These are phyloP conservation scores for Rosa multiflora DNA, from an alignment of 306 rosid species.

Conservation along the genomic window DNA sequence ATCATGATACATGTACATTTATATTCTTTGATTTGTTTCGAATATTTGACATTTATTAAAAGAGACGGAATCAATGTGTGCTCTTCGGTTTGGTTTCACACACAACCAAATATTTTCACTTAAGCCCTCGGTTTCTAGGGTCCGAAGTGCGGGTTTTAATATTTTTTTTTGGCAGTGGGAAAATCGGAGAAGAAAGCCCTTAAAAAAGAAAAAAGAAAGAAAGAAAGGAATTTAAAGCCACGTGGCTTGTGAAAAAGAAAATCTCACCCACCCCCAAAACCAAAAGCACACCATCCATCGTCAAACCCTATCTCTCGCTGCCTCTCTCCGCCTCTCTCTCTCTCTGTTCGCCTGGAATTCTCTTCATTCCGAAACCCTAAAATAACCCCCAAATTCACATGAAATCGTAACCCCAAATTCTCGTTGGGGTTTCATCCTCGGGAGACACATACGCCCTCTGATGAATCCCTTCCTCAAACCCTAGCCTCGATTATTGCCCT, in stretches of 20 bases:
- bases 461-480: slow-evolving; percentile 32
- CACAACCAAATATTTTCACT: no score
- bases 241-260: neutral
- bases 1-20: no score
- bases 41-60: no score
- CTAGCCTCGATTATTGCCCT: slow-evolving; percentile 23
- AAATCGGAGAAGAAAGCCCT: no score
- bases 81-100: no score
- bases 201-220: no score
- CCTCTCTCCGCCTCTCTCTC: neutral
- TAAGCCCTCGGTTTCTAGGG: no score
- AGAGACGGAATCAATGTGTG: no score
- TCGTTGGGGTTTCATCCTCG: slow-evolving; percentile 21
- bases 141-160: no score
- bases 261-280: neutral
- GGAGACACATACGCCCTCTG: slow-evolving; percentile 15
- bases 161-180: no score
- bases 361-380: slow-evolving; percentile 32
- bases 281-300: slow-evolving; percentile 12
- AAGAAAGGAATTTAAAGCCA: neutral
- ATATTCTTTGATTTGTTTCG: no score
- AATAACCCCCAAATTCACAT: slow-evolving; percentile 33
- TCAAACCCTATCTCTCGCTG: slow-evolving; percentile 48
- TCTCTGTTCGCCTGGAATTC: neutral
- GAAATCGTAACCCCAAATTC: slow-evolving; percentile 36